Percentiles rank a stretch among this genome's conserved stretches.
These are phyloP conservation scores for Manihot esculenta DNA, from an alignment of 441 rosid genomes.

Conservation along the genomic window DNA sequence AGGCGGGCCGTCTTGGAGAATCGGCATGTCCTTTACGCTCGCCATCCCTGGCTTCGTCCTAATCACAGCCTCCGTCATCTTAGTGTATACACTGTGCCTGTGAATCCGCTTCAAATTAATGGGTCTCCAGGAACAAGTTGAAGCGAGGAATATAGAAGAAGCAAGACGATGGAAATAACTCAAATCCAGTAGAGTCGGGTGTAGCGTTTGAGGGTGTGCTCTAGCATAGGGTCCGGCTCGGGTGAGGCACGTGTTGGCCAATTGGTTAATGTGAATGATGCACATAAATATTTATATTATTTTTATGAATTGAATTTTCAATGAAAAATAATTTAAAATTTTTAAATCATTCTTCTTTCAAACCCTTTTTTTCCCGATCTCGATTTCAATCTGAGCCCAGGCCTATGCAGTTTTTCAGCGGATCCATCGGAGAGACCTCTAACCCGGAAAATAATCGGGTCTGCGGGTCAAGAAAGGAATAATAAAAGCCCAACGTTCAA, in stretches of 20 bases:
- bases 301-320: too few species aligned
- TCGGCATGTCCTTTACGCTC: constrained; percentile 95
- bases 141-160: neutral
- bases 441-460: too few species aligned
- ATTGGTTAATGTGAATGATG: too few species aligned
- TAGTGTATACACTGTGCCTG: neutral
- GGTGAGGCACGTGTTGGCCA: neutral
- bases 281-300: too few species aligned
- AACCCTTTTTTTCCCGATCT: too few species aligned
- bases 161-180: neutral
- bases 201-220: neutral
- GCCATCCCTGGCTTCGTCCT: constrained; percentile 98
- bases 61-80: constrained; percentile 92
- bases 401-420: too few species aligned
- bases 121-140: neutral
- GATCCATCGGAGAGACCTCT: neutral
- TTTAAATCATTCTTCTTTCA: too few species aligned
- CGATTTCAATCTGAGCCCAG: too few species aligned
- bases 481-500: neutral
- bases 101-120: neutral
- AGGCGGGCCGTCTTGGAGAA: constrained; percentile 95
- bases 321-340: too few species aligned
- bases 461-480: neutral
- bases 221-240: neutral
- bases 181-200: neutral